Evolutionary conservation across 352 stramenopile species (phyloP), one percentile per base, ranked within the genome.

Genomic region (Phytophthora quininea): DNA sequence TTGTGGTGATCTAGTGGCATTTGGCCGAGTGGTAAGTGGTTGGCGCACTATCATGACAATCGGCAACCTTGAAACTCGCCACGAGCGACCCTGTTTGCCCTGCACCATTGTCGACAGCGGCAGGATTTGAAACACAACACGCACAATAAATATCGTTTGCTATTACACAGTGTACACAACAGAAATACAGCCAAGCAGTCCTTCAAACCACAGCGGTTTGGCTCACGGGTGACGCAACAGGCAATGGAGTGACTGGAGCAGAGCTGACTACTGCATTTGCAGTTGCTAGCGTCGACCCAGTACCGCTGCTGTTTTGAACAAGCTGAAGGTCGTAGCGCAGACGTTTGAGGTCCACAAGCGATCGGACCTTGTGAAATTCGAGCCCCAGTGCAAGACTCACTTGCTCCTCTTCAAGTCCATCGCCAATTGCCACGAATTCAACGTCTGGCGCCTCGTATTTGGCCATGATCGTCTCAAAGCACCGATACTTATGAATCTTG

Each of bases 351-450:
- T 93, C 82, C 27, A 84, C 71, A 43, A 93, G 73, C 32, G 77
- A 88, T 9, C 77, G 69, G 56, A 93, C 88, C 69, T 90, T 89
- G 79, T 87, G 76, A 58, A 95, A 95, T 53, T 79, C 63, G 30
- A 95, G 80, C 51, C 82, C 87, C 9, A 92, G 77, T 14, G 70
- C 74, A 10, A 73, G 74, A 35, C 85, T 93, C 51, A 91, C 85
- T 32, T 89, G 78, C 67, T 95, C 83, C 69, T 95, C 87, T 59
- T 95, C 87, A 14, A 83, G 69, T 4, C 87, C 87, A 62, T 93
- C 87, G 12, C 87, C 87, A 46, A 95, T 88, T 4, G 82, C 87
- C 15, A 93, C 61, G 58, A 92, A 95, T 60, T 93, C 82, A 9
- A 88, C 75, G 35, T 75, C 67, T 40, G 63, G 57, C 27, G 61